Evolutionary conservation across 768 basidiomycete species (phyloP).

Genomic region (Stropharia rugosoannulata): DNA sequence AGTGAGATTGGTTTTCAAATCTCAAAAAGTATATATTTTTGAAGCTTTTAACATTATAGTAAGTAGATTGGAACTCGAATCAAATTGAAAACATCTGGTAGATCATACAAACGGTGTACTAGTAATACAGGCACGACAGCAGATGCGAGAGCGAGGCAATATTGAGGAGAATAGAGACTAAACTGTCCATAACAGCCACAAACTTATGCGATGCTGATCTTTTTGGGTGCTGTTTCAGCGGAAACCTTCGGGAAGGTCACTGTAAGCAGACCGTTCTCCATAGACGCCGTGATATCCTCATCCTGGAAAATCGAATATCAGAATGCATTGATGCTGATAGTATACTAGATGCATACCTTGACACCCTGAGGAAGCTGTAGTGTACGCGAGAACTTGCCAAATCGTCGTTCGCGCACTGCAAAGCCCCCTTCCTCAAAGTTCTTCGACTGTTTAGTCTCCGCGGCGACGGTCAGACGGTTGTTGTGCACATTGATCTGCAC

Average conservation of each 20-base stretch:
- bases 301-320: conserved; percentile 18
- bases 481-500: conserved; percentile 52
- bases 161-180: no score
- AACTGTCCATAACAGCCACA: no score
- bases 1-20: no score
- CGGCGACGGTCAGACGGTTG: conserved; percentile 49
- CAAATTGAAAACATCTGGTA: no score
- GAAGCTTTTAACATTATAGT: no score
- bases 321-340: neutral
- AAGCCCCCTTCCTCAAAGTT: conserved; percentile 37
- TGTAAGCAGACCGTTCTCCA: conserved; percentile 49
- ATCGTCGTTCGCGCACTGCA: conserved; percentile 49
- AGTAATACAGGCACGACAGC: no score
- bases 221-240: conserved; percentile 26
- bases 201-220: conserved; percentile 34
- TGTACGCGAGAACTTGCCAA: conserved; percentile 43
- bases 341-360: conserved; percentile 38
- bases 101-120: no score
- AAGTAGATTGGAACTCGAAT: no score
- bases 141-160: no score
- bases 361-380: conserved; percentile 52
- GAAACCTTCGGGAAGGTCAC: conserved; percentile 49
- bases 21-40: no score
- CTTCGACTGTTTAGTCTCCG: conserved; percentile 35
- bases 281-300: conserved; percentile 28